Conservation (phyloP, 140 eudicot genomes). For the Stevia rebaudiana region DNA sequence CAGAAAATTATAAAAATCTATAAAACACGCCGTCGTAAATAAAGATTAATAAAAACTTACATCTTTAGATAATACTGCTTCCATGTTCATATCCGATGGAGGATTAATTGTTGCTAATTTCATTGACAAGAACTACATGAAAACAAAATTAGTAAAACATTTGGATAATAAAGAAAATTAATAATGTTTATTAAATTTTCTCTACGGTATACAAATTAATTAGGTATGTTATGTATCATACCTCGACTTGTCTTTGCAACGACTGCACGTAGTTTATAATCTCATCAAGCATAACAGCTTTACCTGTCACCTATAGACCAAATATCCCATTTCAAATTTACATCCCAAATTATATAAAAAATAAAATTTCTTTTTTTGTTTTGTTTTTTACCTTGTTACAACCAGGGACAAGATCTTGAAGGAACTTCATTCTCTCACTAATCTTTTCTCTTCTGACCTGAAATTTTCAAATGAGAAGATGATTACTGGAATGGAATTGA, state of each 20-base stretch:
- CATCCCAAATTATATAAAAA: neutral
- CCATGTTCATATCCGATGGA: neutral
- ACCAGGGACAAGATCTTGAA: slow-evolving; percentile 95
- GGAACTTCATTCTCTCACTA: slow-evolving; percentile 83
- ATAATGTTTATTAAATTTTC: neutral
- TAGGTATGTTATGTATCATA: neutral
- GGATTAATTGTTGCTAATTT: slow-evolving; percentile 7
- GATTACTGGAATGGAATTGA: slow-evolving; percentile 10
- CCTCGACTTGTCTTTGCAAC: slow-evolving; percentile 40
- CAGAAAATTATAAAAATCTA: neutral
- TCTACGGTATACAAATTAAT: neutral
- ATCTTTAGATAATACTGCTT: slow-evolving; percentile 8
- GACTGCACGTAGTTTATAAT: slow-evolving; percentile 52
- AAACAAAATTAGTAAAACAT: neutral
- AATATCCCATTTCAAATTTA: neutral
- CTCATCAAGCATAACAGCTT: slow-evolving; percentile 15
- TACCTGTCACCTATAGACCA: slow-evolving; percentile 1
- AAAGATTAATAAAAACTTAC: slow-evolving; percentile 7
- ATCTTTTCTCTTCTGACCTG: slow-evolving; percentile 91
- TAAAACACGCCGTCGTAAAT: neutral
- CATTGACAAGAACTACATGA: slow-evolving; percentile 10
- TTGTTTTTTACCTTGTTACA: slow-evolving; percentile 60
- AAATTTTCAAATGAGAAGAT: slow-evolving; percentile 5
- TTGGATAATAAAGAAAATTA: slow-evolving; percentile 1
- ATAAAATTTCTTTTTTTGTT: neutral